phyloP scores from a whole-genome alignment of 2,329 filamentous ascomycete genomes.

The Fusarium sp. region DNA sequence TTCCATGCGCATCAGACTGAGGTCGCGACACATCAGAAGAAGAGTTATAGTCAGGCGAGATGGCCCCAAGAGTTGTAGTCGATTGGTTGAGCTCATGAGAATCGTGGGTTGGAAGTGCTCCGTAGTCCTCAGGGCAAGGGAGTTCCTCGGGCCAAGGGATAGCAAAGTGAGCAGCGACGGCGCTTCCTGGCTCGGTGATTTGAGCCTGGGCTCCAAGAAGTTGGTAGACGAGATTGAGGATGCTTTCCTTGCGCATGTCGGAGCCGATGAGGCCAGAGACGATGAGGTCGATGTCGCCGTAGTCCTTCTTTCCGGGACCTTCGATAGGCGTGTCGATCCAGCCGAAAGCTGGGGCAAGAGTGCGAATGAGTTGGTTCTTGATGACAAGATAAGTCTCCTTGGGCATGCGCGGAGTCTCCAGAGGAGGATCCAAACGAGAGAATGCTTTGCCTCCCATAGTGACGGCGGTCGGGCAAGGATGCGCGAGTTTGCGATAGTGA shows the following conservation, averaged over 20 bases:
- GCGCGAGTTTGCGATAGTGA: background rate
- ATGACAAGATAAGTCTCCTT: conserved; percentile 65
- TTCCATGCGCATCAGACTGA: background rate
- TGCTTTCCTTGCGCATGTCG: conserved; percentile 13
- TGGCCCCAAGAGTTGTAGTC: background rate
- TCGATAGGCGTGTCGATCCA: conserved; percentile 72
- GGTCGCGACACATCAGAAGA: background rate
- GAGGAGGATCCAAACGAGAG: conserved; percentile 54
- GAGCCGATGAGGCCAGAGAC: conserved; percentile 55
- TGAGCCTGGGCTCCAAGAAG: conserved; percentile 59
- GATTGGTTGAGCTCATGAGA: background rate
- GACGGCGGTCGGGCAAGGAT: background rate
- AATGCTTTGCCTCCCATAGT: conserved; percentile 76
- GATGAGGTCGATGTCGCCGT: conserved; percentile 80
- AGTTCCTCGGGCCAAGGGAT: conserved; percentile 62
- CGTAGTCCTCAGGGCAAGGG: background rate
- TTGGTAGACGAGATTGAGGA: conserved; percentile 48
- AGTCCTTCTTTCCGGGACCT: conserved; percentile 73
- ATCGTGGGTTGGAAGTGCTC: background rate
- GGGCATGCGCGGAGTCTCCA: conserved; percentile 75
- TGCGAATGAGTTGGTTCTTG: conserved; percentile 58
- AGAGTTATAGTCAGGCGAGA: background rate
- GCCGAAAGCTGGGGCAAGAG: conserved; percentile 59
- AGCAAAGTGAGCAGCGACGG: conserved; percentile 59
- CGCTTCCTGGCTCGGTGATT: conserved; percentile 44